Conservation (phyloP, 805 yeast genomes). For the Kuraishia molischiana region DNA sequence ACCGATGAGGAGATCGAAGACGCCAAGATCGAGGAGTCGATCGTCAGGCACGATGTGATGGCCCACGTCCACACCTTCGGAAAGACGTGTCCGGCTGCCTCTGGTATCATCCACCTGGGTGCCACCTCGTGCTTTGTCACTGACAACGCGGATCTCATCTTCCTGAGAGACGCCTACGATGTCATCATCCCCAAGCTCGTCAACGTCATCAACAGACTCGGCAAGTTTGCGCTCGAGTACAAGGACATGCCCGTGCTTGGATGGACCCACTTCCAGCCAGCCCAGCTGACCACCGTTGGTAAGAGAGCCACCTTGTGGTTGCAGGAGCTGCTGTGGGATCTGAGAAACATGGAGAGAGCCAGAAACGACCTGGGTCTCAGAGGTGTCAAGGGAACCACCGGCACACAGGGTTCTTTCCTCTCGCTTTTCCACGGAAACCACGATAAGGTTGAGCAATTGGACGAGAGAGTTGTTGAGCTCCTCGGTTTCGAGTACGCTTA, state of each 20-base stretch:
- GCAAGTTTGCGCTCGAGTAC: slow-evolving; percentile 81
- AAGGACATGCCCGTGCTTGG: slow-evolving; percentile 96
- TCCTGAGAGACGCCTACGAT: slow-evolving; percentile 93
- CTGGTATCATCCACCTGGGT: slow-evolving; percentile 96
- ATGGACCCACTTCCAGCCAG: slow-evolving; percentile 99
- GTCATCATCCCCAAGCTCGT: slow-evolving; percentile 89
- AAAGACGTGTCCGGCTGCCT: slow-evolving; percentile 85
- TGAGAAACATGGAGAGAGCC: slow-evolving; percentile 91
- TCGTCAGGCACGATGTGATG: slow-evolving; percentile 98
- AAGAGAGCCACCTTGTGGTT: slow-evolving; percentile 97
- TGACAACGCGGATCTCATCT: slow-evolving; percentile 95
- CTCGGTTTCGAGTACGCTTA: slow-evolving; percentile 91
- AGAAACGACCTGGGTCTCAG: slow-evolving; percentile 93
- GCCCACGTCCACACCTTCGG: slow-evolving; percentile 98
- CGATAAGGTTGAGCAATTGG: slow-evolving; percentile 89
- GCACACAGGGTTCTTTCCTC: slow-evolving; percentile 96
- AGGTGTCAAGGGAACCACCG: slow-evolving; percentile 99
- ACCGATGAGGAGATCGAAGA: slow-evolving; percentile 88
- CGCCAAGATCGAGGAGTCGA: slow-evolving; percentile 91
- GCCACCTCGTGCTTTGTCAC: slow-evolving; percentile 98
- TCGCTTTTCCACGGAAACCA: slow-evolving; percentile 95
- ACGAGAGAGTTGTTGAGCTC: slow-evolving; percentile 84
- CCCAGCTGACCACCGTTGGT: slow-evolving; percentile 97
- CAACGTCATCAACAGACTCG: slow-evolving; percentile 85
- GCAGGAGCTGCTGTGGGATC: slow-evolving; percentile 96